A percentile compares a stretch with the other conserved stretches of the same genome.
Evolutionary conservation across 768 basidiomycete genomes (phyloP).

Genomic region (Chlorophyllum brunneum): DNA sequence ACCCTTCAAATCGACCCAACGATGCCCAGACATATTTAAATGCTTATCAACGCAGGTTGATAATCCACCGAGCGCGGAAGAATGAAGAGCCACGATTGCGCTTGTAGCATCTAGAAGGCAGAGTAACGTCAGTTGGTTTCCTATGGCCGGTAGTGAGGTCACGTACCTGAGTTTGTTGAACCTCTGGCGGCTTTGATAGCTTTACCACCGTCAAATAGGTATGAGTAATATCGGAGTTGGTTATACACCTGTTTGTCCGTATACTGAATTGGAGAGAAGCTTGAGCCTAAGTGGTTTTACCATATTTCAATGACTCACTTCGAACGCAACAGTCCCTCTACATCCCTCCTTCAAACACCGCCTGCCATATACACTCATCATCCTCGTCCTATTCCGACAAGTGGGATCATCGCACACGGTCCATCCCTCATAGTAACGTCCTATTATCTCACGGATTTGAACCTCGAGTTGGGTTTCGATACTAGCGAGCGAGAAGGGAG

Average conservation of each 20-base stretch:
- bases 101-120: conserved; percentile 50
- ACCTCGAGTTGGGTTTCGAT: conserved; percentile 82
- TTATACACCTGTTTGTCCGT: conserved; percentile 82
- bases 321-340: conserved; percentile 65
- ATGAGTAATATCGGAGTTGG: conserved; percentile 81
- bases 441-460: conserved; percentile 76
- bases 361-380: conserved; percentile 90
- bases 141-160: not conserved
- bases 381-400: conserved; percentile 82
- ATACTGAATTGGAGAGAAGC: conserved; percentile 41
- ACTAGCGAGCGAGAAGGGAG: conserved; percentile 50
- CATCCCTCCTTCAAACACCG: conserved; percentile 73
- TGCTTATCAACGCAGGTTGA: conserved; percentile 65
- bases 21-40: conserved; percentile 81
- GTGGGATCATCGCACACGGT: conserved; percentile 82
- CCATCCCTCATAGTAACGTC: conserved; percentile 87
- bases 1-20: conserved; percentile 79
- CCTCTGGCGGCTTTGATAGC: conserved; percentile 51
- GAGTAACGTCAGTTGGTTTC: not conserved
- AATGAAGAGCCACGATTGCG: conserved; percentile 48
- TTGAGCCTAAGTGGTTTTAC: conserved; percentile 3
- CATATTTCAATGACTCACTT: conserved; percentile 44
- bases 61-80: conserved; percentile 48
- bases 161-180: conserved; percentile 37
- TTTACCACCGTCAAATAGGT: conserved; percentile 73